Evolutionary conservation across 352 stramenopile genomes (phyloP).

Genomic region (Discostella stelligera): DNA sequence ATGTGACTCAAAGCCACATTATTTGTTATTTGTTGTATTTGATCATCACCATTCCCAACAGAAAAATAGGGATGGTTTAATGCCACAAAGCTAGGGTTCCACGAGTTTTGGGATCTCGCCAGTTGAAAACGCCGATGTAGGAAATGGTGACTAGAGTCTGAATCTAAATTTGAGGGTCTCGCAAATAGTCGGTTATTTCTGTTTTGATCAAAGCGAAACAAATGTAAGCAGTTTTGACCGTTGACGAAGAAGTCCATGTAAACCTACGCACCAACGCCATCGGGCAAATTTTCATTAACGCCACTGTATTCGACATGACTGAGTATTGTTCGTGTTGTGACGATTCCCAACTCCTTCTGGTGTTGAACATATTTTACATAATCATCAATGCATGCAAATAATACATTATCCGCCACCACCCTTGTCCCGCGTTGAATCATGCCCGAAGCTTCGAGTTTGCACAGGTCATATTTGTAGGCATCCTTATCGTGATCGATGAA

Average conservation of each 20-base stretch:
- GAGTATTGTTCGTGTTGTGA: slow-evolving; percentile 49
- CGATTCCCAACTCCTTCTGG: slow-evolving; percentile 44
- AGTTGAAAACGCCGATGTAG: too few species aligned
- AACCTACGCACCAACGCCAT: slow-evolving; percentile 32
- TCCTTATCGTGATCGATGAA: slow-evolving; percentile 83
- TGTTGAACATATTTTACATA: slow-evolving; percentile 67
- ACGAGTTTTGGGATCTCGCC: too few species aligned
- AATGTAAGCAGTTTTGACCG: not conserved
- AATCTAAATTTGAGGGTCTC: slow-evolving; percentile 20
- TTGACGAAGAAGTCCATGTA: slow-evolving; percentile 1
- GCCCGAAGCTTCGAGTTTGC: slow-evolving; percentile 53
- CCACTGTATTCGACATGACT: slow-evolving; percentile 64
- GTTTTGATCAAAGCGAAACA: slow-evolving; percentile 1
- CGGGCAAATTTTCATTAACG: slow-evolving; percentile 2
- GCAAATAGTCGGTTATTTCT: slow-evolving; percentile 52
- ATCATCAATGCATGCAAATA: slow-evolving; percentile 72
- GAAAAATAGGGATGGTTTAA: too few species aligned
- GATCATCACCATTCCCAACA: too few species aligned
- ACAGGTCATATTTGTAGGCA: slow-evolving; percentile 69
- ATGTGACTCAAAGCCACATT: too few species aligned
- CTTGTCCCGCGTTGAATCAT: slow-evolving; percentile 51
- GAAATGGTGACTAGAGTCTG: not conserved
- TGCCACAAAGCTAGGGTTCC: too few species aligned
- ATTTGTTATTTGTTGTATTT: too few species aligned
- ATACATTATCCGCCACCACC: slow-evolving; percentile 80